Conservation (phyloP, 257 asterid genomes). For the Solanum tarapatanum region DNA sequence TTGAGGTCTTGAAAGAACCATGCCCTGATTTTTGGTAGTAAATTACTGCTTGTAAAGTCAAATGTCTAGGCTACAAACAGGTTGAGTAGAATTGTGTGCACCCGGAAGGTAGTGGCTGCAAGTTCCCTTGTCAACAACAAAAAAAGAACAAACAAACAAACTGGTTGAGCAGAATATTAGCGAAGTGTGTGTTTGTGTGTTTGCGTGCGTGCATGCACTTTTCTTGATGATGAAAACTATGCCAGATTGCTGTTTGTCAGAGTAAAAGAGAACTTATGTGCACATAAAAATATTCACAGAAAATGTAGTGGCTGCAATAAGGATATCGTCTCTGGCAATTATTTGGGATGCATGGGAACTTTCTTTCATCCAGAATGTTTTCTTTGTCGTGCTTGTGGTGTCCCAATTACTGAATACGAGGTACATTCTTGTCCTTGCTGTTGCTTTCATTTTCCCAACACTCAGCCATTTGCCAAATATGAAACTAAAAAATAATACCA, state of each 20-base stretch:
- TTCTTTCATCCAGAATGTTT: conserved; percentile 98
- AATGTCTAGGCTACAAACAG: background rate
- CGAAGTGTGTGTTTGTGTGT: background rate
- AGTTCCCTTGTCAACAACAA: background rate
- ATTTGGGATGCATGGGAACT: conserved; percentile 82
- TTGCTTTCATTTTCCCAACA: background rate
- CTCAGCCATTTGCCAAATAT: background rate
- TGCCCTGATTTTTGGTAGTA: background rate
- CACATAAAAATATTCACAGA: conserved; percentile 27
- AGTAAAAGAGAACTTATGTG: background rate
- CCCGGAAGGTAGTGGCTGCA: background rate
- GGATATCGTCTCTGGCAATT: conserved; percentile 73
- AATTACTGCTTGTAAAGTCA: background rate
- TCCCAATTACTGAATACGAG: conserved; percentile 87
- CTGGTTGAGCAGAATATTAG: background rate
- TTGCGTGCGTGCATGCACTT: background rate
- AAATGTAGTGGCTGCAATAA: conserved; percentile 82
- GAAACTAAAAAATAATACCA: background rate
- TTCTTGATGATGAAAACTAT: background rate
- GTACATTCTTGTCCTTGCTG: conserved; percentile 17
- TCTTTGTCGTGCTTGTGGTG: conserved; percentile 77
- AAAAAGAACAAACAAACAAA: background rate
- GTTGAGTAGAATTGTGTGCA: background rate
- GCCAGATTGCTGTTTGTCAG: background rate
- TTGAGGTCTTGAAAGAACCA: background rate